These are phyloP conservation scores for Sphaerobolus stellatus DNA, from an alignment of 1,284 basidiomycete species.

Conservation along the genomic window DNA sequence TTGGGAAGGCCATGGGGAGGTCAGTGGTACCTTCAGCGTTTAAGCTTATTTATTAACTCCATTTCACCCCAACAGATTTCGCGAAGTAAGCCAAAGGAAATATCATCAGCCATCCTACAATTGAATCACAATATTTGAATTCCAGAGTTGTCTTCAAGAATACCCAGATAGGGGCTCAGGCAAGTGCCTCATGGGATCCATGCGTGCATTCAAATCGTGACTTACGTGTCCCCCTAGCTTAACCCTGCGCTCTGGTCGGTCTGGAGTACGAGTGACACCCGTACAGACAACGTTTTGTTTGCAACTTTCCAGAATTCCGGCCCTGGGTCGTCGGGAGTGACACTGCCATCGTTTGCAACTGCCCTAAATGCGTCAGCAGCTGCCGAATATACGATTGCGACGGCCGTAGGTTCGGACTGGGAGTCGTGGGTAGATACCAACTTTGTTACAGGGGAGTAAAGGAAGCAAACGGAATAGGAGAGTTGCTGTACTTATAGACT, in stretches of 20 bases:
- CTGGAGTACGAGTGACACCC: constrained; percentile 41
- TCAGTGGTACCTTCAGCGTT: constrained; percentile 21
- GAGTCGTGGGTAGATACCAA: constrained; percentile 44
- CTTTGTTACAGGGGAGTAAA: constrained; percentile 38
- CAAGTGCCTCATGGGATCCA: constrained; percentile 24
- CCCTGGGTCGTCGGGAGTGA: constrained; percentile 34
- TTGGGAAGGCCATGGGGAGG: constrained; percentile 55
- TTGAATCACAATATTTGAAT: too few species aligned
- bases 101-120: too few species aligned
- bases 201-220: not conserved
- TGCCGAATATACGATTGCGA: constrained; percentile 39
- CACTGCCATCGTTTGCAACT: constrained; percentile 42
- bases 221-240: constrained; percentile 20
- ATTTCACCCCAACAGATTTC: too few species aligned
- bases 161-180: constrained; percentile 31
- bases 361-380: constrained; percentile 37
- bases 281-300: constrained; percentile 44
- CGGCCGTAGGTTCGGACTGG: constrained; percentile 44
- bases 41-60: too few species aligned
- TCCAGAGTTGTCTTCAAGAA: constrained; percentile 48
- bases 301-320: constrained; percentile 48
- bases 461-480: constrained; percentile 11
- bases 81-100: too few species aligned
- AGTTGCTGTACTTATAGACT: too few species aligned
- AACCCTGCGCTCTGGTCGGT: constrained; percentile 47